phyloP scores from a whole-genome alignment of 768 basidiomycete species.

The Lactarius quietus region DNA sequence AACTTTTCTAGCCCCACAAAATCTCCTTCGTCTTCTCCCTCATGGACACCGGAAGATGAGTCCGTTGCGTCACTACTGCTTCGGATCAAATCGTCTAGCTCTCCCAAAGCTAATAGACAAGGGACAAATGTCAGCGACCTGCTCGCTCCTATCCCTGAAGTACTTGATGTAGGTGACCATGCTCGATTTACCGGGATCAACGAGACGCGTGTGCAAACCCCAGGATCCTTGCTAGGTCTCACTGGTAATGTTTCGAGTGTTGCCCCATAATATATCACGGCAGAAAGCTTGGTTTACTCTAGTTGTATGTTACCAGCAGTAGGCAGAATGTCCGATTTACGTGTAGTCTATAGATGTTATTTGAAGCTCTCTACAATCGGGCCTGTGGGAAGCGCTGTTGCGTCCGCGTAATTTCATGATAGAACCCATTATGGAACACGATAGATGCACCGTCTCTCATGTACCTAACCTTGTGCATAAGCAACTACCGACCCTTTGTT shows the following conservation, averaged over 20 bases:
- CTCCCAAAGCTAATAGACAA: slow-evolving; percentile 10
- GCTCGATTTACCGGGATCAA: not conserved
- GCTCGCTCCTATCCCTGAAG: slow-evolving; percentile 5
- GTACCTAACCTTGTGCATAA: slow-evolving; percentile 3
- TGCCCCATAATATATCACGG: slow-evolving; percentile 15
- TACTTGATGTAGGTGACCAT: not conserved
- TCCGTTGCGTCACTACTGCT: slow-evolving; percentile 25
- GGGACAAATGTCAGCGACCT: slow-evolving; percentile 8
- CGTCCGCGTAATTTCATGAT: too few species aligned
- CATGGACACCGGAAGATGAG: slow-evolving; percentile 28
- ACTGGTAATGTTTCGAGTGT: slow-evolving; percentile 3
- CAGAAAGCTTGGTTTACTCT: slow-evolving; percentile 5
- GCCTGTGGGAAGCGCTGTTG: too few species aligned
- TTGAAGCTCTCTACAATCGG: not conserved
- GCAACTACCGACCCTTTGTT: slow-evolving; percentile 8
- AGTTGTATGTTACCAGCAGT: slow-evolving; percentile 6
- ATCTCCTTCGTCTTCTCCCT: slow-evolving; percentile 12
- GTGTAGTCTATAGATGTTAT: slow-evolving; percentile 9
- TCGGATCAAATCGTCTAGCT: slow-evolving; percentile 21
- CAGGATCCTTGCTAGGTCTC: slow-evolving; percentile 25
- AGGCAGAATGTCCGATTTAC: not conserved
- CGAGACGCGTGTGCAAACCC: slow-evolving; percentile 26
- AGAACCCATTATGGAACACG: not conserved
- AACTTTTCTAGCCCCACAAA: not conserved
- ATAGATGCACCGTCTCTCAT: slow-evolving; percentile 3